These are phyloP conservation scores for Boletus edulis DNA, from an alignment of 768 basidiomycete genomes.

Conservation along the genomic window DNA sequence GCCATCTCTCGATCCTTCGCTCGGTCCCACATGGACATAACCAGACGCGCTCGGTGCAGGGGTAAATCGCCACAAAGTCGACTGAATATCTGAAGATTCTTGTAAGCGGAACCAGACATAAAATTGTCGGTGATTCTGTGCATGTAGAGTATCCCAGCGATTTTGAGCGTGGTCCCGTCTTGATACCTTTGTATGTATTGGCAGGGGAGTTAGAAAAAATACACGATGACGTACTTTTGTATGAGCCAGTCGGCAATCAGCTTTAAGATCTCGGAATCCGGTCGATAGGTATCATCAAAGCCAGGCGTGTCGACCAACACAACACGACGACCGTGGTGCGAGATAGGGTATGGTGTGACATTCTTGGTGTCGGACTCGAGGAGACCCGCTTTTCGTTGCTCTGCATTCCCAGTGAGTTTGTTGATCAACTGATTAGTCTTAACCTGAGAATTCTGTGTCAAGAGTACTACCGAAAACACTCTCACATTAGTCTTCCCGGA, in stretches of 20 bases:
- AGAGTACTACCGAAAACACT: neutral
- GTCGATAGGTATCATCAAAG: constrained; percentile 20
- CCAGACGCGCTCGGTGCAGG: constrained; percentile 31
- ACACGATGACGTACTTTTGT: constrained; percentile 9
- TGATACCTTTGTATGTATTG: constrained; percentile 7
- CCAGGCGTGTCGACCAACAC: constrained; percentile 23
- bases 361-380: constrained; percentile 14
- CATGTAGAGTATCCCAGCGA: constrained; percentile 34
- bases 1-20: constrained; percentile 3
- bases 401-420: neutral
- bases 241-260: constrained; percentile 18
- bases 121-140: constrained; percentile 36
- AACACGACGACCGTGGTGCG: neutral
- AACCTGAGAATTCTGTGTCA: neutral
- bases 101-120: constrained; percentile 29
- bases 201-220: neutral
- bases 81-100: constrained; percentile 34
- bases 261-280: constrained; percentile 9
- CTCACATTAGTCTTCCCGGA: too few relatives aligned
- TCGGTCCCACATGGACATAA: constrained; percentile 39
- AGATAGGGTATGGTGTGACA: constrained; percentile 4
- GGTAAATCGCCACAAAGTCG: constrained; percentile 35
- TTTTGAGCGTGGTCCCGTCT: constrained; percentile 1
- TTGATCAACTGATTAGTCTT: constrained; percentile 13
- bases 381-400: neutral